A percentile compares a stretch with the other conserved stretches of the same genome.
Evolutionary conservation across 2,329 filamentous ascomycete genomes (phyloP).

Genomic region (Beauveria medogensis): DNA sequence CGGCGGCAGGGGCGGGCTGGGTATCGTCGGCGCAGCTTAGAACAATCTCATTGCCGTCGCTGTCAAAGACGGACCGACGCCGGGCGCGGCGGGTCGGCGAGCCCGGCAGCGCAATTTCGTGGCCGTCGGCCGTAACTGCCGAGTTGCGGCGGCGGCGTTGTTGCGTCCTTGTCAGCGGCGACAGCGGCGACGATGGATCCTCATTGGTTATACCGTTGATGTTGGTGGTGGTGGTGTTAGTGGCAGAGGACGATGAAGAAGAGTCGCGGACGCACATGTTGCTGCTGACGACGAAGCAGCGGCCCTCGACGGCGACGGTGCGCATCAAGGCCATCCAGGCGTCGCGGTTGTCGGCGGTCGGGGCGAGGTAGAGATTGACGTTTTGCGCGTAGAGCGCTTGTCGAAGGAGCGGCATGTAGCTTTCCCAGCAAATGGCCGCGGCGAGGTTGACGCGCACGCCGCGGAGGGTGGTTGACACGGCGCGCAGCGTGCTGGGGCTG

Average conservation of each 20-base stretch:
- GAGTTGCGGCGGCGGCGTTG: constrained; percentile 27
- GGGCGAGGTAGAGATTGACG: constrained; percentile 83
- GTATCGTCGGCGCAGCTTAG: constrained; percentile 25
- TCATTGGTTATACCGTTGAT: neutral
- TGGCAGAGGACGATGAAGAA: too few species aligned
- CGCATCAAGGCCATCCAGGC: constrained; percentile 78
- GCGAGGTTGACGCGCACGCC: constrained; percentile 74
- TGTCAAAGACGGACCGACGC: constrained; percentile 39
- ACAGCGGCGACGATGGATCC: neutral
- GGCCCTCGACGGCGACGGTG: constrained; percentile 71
- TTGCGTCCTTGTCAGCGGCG: neutral
- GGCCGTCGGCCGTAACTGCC: constrained; percentile 36
- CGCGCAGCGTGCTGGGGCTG: constrained; percentile 66
- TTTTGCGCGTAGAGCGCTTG: constrained; percentile 83
- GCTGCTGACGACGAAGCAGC: constrained; percentile 76
- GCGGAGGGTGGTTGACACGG: constrained; percentile 70
- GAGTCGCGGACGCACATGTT: constrained; percentile 61
- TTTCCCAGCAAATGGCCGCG: constrained; percentile 93
- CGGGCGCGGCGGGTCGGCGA: constrained; percentile 14
- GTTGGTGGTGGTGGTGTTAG: neutral
- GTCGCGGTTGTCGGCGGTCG: constrained; percentile 77
- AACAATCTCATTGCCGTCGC: constrained; percentile 49
- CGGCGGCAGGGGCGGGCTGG: neutral
- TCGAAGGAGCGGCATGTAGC: constrained; percentile 85
- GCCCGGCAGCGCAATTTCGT: constrained; percentile 35